A percentile compares a stretch with the other conserved stretches of the same genome.
These are phyloP conservation scores for Ceratocystis ficicola DNA, from an alignment of 2,329 filamentous ascomycete genomes.

Conservation along the genomic window DNA sequence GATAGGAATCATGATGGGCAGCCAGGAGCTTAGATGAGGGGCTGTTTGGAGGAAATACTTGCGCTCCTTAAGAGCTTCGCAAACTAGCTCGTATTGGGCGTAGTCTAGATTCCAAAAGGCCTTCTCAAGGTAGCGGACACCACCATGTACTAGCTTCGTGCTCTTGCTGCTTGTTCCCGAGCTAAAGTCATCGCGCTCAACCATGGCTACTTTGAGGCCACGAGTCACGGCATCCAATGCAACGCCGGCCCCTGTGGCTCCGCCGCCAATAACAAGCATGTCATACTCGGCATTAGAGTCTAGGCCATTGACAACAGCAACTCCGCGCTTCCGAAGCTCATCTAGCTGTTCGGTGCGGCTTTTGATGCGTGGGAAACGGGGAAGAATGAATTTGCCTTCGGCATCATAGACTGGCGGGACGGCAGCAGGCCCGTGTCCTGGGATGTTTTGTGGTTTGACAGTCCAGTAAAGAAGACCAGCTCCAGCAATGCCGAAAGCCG, in stretches of 20 bases:
- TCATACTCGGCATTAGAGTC: slow-evolving; percentile 44
- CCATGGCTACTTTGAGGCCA: slow-evolving; percentile 57
- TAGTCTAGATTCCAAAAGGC: slow-evolving; percentile 66
- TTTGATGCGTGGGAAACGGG: slow-evolving; percentile 52
- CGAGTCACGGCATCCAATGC: slow-evolving; percentile 60
- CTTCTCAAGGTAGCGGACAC: slow-evolving; percentile 63
- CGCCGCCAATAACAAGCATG: slow-evolving; percentile 57
- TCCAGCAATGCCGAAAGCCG: slow-evolving; percentile 33
- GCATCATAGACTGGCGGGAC: slow-evolving; percentile 58
- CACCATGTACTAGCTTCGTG: slow-evolving; percentile 66
- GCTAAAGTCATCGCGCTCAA: slow-evolving; percentile 63
- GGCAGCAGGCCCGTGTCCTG: slow-evolving; percentile 55
- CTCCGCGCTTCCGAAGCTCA: slow-evolving; percentile 39
- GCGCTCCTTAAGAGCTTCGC: slow-evolving; percentile 60
- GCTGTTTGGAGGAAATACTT: slow-evolving; percentile 65
- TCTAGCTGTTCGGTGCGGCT: slow-evolving; percentile 52
- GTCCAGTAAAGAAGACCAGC: slow-evolving; percentile 38
- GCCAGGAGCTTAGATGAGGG: slow-evolving; percentile 59
- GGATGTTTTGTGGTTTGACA: slow-evolving; percentile 60
- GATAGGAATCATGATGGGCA: slow-evolving; percentile 64
- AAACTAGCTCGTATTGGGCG: slow-evolving; percentile 58
- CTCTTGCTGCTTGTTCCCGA: slow-evolving; percentile 64
- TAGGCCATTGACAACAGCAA: slow-evolving; percentile 22
- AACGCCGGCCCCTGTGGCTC: slow-evolving; percentile 58
- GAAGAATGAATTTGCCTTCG: slow-evolving; percentile 54